Base-by-base conservation (phyloP, 2,329 filamentous ascomycete genomes). In the Alternaria arbusti region DNA sequence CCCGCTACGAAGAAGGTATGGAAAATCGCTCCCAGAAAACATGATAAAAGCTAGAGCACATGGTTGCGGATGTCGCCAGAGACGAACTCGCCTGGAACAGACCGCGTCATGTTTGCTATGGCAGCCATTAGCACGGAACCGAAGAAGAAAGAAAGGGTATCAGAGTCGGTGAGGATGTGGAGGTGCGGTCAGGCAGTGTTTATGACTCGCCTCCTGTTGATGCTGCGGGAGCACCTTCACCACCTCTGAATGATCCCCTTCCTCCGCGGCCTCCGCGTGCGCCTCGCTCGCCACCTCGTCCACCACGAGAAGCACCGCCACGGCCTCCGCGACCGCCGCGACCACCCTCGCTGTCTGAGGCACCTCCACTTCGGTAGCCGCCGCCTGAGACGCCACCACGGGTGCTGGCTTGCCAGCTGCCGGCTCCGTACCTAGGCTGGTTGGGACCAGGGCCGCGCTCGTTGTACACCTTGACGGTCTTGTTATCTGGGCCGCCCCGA, bases 391-490 rank as follows among this genome's bases (percentile, higher is more conserved):
- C 82, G 52, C 89, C 88, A 57, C 90, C 88, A 51, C 91, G 86
- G 68, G 85, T 84, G 79, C 87, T 91, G 50, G 89, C 89, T 70
- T 86, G 84, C 87, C 87, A 89, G 50, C 82, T 85, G 26, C 86
- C 87, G 26, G 86, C 86, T 63, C 86, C 85, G 54, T 80, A 81
- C 58, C 80, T 79, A 64, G 76, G 70, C 13, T 67, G 59, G 79
- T 84, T 77, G 79, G 83, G 75, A 77, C 85, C 71, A 87, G 87
- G 70, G 13, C 61, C 61, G 25, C 71, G 71, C 88, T 91, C 90
- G 75, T 92, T 88, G 82, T 94, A 97, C 74, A 94, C 88, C 84
- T 94, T 94, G 64, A 97, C 89, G 60, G 93, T 87, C 13, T 93
- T 92, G 81, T 91, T 92, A 67, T 90, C 91, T 66, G 92, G 89